A percentile compares a stretch with the other conserved stretches of the same genome.
Conservation (phyloP, 2,329 filamentous ascomycete genomes). For the Xylaria hypoxylon region DNA sequence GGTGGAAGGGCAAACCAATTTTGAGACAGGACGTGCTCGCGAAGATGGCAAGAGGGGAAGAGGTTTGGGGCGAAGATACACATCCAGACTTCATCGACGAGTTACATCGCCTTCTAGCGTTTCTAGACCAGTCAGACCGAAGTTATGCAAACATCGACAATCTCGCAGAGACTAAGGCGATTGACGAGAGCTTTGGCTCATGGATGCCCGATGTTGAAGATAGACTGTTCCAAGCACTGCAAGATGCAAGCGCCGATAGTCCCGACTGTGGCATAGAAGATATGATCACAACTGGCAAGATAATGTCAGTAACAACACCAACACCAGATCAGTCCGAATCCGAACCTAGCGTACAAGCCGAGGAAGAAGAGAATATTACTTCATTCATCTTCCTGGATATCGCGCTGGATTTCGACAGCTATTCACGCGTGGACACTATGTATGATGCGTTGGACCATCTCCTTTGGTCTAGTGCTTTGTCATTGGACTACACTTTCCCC, state of each 20-base stretch:
- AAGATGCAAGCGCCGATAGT: slow-evolving; percentile 33
- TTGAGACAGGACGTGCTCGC: slow-evolving; percentile 54
- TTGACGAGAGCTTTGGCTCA: slow-evolving; percentile 49
- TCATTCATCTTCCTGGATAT: slow-evolving; percentile 59
- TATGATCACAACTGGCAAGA: slow-evolving; percentile 44
- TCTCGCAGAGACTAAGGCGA: slow-evolving; percentile 55
- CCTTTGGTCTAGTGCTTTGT: slow-evolving; percentile 60
- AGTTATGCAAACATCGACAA: slow-evolving; percentile 68
- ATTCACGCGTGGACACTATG: slow-evolving; percentile 56
- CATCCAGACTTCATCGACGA: slow-evolving; percentile 62
- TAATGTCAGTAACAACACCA: slow-evolving; percentile 36
- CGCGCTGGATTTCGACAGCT: slow-evolving; percentile 53
- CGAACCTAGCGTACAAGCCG: slow-evolving; percentile 45
- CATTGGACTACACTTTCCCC: slow-evolving; percentile 50
- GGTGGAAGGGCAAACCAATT: slow-evolving; percentile 71
- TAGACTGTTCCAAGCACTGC: slow-evolving; percentile 52
- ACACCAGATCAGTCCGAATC: slow-evolving; percentile 31
- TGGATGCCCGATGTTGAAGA: slow-evolving; percentile 60
- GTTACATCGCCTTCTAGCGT: slow-evolving; percentile 71
- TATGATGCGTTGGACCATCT: slow-evolving; percentile 63
- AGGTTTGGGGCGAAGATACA: slow-evolving; percentile 49
- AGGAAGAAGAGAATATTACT: slow-evolving; percentile 42
- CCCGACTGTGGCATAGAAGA: slow-evolving; percentile 42
- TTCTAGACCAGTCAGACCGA: slow-evolving; percentile 70
- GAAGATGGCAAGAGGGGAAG: slow-evolving; percentile 50